Evolutionary conservation across 805 yeast genomes (phyloP), one percentile per base, ranked within the genome.

Genomic region (Pichia eremophila): DNA sequence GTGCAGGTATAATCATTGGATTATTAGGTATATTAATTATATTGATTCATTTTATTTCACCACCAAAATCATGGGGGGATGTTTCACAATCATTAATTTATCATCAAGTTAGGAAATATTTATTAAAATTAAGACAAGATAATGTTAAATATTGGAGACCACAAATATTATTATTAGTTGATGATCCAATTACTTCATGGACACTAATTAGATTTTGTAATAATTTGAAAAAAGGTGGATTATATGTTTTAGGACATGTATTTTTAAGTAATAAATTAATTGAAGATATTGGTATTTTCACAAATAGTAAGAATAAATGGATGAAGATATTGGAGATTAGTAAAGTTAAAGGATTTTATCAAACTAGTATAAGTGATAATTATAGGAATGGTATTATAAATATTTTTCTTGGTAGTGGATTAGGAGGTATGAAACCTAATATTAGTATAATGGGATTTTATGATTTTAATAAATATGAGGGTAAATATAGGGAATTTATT

Each of bases 131-230:
- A 40, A 77, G 88, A 50, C 88, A 88, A 57, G 96, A 93, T 59
- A 95, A 91, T 62, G 96, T 93, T 45, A 93, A 93, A 66, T 93
- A 90, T 62, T 93, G 99, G 99, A 74, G 99, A 56, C 99, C 99
- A 0, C 99, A 93, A 63, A 83, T 93, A 38, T 69, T 93, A 50
- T 66, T 93, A 31, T 68, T 93, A 34, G 91, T 90, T 39, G 98
- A 93, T 58, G 85, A 88, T 56, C 98, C 99, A 0, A 70, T 96
- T 52, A 81, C 95, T 0, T 77, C 90, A 31, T 91, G 97, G 96
- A 86, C 84, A 55, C 69, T 93, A 53, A 90, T 93, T 50, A 81
- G 84, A 14, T 93, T 93, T 58, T 93, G 99, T 67, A 93, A 93
- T 60, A 89, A 89, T 63, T 69, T 93, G 66, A 93, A 93, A 61